Evolutionary conservation across 164 flowering plant species (phyloP).

Genomic region (Litsea cubeba): DNA sequence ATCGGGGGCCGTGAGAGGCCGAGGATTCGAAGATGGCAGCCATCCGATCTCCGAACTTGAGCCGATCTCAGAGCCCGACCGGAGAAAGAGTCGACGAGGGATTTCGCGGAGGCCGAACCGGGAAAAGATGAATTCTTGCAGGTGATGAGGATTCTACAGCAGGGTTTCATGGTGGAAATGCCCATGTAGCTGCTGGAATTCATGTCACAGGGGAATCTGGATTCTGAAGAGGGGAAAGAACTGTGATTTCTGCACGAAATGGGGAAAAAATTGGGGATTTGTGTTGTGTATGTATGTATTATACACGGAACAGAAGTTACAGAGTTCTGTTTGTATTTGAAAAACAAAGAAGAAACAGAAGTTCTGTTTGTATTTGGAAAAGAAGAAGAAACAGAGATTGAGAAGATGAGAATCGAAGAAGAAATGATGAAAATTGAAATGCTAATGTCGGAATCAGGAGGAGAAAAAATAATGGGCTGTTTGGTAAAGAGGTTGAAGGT

Average conservation of each 20-base stretch:
- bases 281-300: no score
- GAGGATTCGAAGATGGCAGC: constrained; percentile 8
- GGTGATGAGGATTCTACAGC: constrained; percentile 48
- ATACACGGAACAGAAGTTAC: not conserved
- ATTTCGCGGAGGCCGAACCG: constrained; percentile 19
- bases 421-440: no score
- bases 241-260: no score
- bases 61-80: constrained; percentile 13
- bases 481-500: no score
- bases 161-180: constrained; percentile 55
- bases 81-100: constrained; percentile 24
- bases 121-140: constrained; percentile 5
- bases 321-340: not conserved
- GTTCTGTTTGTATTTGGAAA: not conserved
- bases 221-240: not conserved
- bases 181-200: constrained; percentile 31
- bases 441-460: no score
- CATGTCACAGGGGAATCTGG: not conserved
- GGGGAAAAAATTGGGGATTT: no score
- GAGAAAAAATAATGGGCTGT: no score
- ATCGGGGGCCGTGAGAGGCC: constrained; percentile 14
- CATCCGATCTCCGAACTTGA: constrained; percentile 8
- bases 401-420: no score
- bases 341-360: no score
- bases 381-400: no score